Base-by-base conservation (phyloP, 108 stramenopile genomes). In the Nitzschia putrida region DNA sequence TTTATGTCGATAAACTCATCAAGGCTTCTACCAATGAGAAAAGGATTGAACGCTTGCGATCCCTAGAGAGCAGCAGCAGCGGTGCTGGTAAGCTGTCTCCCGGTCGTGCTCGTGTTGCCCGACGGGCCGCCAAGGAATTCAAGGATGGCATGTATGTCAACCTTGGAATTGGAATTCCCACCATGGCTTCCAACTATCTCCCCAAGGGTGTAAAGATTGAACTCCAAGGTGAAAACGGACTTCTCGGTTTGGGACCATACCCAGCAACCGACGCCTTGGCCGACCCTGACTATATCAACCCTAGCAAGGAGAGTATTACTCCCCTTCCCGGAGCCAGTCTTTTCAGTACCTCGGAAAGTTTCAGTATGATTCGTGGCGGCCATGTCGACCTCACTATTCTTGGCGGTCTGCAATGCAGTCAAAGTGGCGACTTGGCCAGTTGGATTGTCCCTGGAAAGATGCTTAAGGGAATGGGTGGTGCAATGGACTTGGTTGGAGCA, bases 361-460 rank as follows among this genome's bases (percentile, higher is more conserved):
- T 97, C 78, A 89, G 75, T 22, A 97, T 97, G 96, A 97, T 97
- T 71, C 87, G 96, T 16, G 96, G 96, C 38, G 79, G 86, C 20
- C 93, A 95, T 73, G 88, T 95, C 50, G 91, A 97, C 61, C 79
- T 97, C 59, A 97, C 96, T 8, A 93, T 97, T 61, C 82, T 97
- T 13, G 96, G 96, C 10, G 94, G 90, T n/a, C 67, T 97, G 70
- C 89, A 97, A 66, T 90, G 90, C 50, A 83, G 87, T 42, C 76
- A 74, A n/a, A 78, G 80, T 52, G 96, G 96, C 25, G 96, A 97
- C 61, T 78, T 97, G 44, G 94, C 96, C 20, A 94, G 85, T 57
- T 97, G 93, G 89, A 93, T 97, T 71, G 94, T 97, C 20, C 96
- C 96, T 2, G 96, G 96, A n/a, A 92, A 92, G 80, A 73, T 95